Evolutionary conservation across 1,139 yeast genomes (phyloP), one percentile per base, ranked within the genome.

Genomic region (Zygoascus meyerae): DNA sequence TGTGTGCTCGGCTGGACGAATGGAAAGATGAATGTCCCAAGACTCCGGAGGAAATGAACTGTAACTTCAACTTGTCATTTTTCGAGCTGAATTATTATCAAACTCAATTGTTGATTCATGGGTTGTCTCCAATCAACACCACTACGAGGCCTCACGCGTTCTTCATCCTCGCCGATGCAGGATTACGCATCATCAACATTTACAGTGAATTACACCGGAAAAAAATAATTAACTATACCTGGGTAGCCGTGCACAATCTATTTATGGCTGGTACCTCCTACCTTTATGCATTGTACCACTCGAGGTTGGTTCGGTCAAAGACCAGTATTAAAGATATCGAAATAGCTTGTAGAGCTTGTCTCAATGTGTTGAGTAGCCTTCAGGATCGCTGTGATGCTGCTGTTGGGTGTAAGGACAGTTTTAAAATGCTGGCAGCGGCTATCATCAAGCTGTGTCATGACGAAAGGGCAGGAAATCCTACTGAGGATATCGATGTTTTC

Each of bases 241-340:
- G 96, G 96, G 92, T 90, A 1, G 95, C 95, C 0, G 92, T 87
- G 1, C 95, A 87, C 62, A 87, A 86, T 62, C 68, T 86, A 47
- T 86, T 86, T 61, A 83, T 85, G 83, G 92, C 95, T 0, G 95
- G 95, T 0, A 83, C 92, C 16, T 83, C 95, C 2, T 86, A 81
- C 57, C 70, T 87, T 39, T 87, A 84, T 61, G 76, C 90, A 0
- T 71, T 86, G 11, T 86, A 84, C 60, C 84, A 83, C 60, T 78
- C 85, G 32, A 73, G 72, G 17, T 75, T 73, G 34, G 77, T 78
- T 2, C 65, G 79, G n/a, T 58, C 67, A 8, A 65, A 67, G 11
- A 75, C 79, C 9, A 64, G 75, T 7, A 59, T 77, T 11, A 71
- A 70, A 14, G 79, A 75, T 46, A 78, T 86, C 36, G 80, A 81